Evolutionary conservation across 257 asterid genomes (phyloP), one percentile per base, ranked within the genome.

Genomic region (Echites panduratus): DNA sequence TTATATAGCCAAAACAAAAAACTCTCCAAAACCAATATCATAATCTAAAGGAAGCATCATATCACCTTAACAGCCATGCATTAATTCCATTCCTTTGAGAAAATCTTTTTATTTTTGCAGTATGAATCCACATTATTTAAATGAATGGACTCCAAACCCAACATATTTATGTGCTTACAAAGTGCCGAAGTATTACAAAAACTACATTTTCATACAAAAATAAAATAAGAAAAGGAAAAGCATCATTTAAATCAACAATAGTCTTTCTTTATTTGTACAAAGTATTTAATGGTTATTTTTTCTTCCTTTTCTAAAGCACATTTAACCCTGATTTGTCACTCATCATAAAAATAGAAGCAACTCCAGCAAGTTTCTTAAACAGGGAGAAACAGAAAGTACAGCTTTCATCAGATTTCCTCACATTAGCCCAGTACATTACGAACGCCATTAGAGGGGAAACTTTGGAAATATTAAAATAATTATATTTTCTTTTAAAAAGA

Each of bases 391-490:
- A 43, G 29, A 44, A 65, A 43, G n/a, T 8, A 62, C 54, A 73
- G 45, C 22, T 44, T 29, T 26, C 66, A 16, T 19, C 52, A 50
- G 40, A 48, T 64, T 41, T 32, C 26, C 40, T 50, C 62, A 71
- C 9, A 32, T 32, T 3, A 47, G 17, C 48, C n/a, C 2, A 8
- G 50, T 54, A 52, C 19, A 32, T 66, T 19, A 16, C 43, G 8
- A 70, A 35, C 56, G 26, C 58, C 45, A 63, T 64, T 45, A 29
- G 41, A 72, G 58, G 63, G 32, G 5, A 52, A 72, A 59, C 32
- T 44, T 50, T 12, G 40, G 16, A 45, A 57, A 41, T 62, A 50
- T 20, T 20, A 53, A 53, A 20, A 16, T 50, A 17, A 4, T 41
- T 4, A 2, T 41, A 2, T 41, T 41, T 41, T 41, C 5, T 0